Evolutionary conservation across 1,139 yeast species (phyloP).

Genomic region (Pichia sp.): DNA sequence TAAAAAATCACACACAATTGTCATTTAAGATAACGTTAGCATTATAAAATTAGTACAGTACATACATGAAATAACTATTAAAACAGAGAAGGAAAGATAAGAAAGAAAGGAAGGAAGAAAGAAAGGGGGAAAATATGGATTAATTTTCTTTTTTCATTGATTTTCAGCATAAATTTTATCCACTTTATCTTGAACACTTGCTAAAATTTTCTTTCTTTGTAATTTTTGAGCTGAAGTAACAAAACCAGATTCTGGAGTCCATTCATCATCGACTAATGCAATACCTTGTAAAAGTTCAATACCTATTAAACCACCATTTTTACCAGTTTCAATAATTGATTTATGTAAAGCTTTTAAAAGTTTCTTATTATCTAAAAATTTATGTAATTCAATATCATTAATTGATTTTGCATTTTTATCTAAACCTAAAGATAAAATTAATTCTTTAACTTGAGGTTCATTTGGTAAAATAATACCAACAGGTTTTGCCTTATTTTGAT

Average conservation of each 20-base stretch:
- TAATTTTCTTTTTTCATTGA: background rate
- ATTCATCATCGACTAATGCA: constrained; percentile 78
- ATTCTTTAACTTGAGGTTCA: constrained; percentile 53
- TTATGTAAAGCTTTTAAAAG: constrained; percentile 50
- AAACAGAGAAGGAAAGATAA: constrained; percentile 1
- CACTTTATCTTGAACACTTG: constrained; percentile 51
- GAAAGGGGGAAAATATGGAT: background rate
- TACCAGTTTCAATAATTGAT: constrained; percentile 67
- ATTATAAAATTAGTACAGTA: background rate
- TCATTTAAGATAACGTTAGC: too few relatives aligned
- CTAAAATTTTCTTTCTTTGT: constrained; percentile 86
- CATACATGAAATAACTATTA: background rate
- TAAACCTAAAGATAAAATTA: constrained; percentile 48
- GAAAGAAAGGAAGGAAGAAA: background rate
- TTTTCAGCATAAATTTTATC: constrained; percentile 43
- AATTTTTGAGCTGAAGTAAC: constrained; percentile 95
- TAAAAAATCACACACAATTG: too few relatives aligned
- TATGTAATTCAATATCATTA: constrained; percentile 41
- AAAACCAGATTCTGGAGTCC: constrained; percentile 95
- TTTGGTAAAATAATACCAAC: constrained; percentile 84
- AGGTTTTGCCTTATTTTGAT: constrained; percentile 78
- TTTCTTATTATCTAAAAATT: constrained; percentile 50
- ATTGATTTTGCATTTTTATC: constrained; percentile 32
- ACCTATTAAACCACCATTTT: constrained; percentile 71
- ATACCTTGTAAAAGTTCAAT: constrained; percentile 80